phyloP scores from a whole-genome alignment of 106 monocot genomes.

The Allium cepa region DNA sequence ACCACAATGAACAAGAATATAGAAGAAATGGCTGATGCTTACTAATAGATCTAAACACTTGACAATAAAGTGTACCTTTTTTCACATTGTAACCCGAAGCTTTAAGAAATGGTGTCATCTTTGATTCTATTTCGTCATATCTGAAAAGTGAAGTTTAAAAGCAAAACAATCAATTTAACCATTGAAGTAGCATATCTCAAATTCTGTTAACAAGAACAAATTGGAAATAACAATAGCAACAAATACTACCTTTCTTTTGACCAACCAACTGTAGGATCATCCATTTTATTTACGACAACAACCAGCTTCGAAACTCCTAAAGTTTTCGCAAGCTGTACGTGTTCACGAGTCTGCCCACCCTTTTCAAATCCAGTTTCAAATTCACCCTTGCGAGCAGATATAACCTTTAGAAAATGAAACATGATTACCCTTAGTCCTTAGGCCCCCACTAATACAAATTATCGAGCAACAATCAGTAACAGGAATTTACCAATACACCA shows the following conservation, averaged over 20 bases:
- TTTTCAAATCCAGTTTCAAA: slow-evolving; percentile 99
- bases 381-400: slow-evolving; percentile 97
- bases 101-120: slow-evolving; percentile 81
- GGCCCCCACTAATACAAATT: too few relatives aligned
- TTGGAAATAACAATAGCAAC: too few relatives aligned
- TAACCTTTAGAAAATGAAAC: slow-evolving; percentile 49
- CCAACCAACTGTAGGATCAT: slow-evolving; percentile 91
- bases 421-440: not conserved
- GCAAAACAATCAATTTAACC: not conserved
- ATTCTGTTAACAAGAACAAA: too few relatives aligned
- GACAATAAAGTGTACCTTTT: slow-evolving; percentile 44
- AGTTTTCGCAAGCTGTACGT: slow-evolving; percentile 93
- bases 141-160: slow-evolving; percentile 25
- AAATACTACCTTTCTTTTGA: slow-evolving; percentile 71
- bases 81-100: slow-evolving; percentile 89
- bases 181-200: too few relatives aligned
- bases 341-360: slow-evolving; percentile 92
- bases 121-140: slow-evolving; percentile 90
- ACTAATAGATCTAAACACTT: not conserved
- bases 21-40: not conserved
- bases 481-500: slow-evolving; percentile 74
- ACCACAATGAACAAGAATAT: not conserved
- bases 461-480: too few relatives aligned
- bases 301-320: slow-evolving; percentile 89
- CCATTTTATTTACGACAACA: slow-evolving; percentile 97